Percentiles rank a stretch among this genome's conserved stretches.
These are phyloP conservation scores for Podila horticola DNA, from an alignment of 192 early-diverging fungal genomes.

Conservation along the genomic window DNA sequence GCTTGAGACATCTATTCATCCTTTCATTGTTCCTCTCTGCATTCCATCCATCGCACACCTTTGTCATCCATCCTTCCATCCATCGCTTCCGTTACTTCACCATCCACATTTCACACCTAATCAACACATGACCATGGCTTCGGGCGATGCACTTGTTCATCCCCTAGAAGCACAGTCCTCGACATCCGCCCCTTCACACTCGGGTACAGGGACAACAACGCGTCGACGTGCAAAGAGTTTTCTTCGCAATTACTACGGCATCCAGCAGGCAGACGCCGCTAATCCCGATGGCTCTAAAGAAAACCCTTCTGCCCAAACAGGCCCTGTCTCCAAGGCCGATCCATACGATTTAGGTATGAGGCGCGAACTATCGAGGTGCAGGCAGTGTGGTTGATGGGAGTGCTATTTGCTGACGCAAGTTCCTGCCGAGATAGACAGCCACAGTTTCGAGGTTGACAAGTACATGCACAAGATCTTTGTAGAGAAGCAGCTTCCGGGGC, in stretches of 20 bases:
- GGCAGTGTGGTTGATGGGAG: too few species aligned
- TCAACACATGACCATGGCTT: conserved; percentile 3
- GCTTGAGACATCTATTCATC: neutral
- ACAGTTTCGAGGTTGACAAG: conserved; percentile 79
- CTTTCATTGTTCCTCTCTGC: too few species aligned
- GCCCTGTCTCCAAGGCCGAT: conserved; percentile 58
- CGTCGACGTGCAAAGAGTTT: conserved; percentile 57
- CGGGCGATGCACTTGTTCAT: conserved; percentile 8
- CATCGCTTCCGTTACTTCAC: neutral
- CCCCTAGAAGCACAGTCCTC: conserved; percentile 9
- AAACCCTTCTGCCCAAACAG: conserved; percentile 28
- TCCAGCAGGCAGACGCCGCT: conserved; percentile 35
- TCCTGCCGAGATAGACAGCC: conserved; percentile 57
- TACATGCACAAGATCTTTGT: conserved; percentile 81
- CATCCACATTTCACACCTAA: conserved; percentile 2
- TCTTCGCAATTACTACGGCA: conserved; percentile 66
- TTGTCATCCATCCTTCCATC: too few species aligned
- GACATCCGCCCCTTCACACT: neutral
- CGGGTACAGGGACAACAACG: neutral
- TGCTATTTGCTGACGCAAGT: neutral
- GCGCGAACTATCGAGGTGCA: neutral
- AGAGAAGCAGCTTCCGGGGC: conserved; percentile 70
- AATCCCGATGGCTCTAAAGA: conserved; percentile 22
- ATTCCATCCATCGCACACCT: too few species aligned
- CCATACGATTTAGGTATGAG: conserved; percentile 76